A percentile compares a stretch with the other conserved stretches of the same genome.
phyloP scores from a whole-genome alignment of 1,284 basidiomycete species.

The Puccinia polysora region DNA sequence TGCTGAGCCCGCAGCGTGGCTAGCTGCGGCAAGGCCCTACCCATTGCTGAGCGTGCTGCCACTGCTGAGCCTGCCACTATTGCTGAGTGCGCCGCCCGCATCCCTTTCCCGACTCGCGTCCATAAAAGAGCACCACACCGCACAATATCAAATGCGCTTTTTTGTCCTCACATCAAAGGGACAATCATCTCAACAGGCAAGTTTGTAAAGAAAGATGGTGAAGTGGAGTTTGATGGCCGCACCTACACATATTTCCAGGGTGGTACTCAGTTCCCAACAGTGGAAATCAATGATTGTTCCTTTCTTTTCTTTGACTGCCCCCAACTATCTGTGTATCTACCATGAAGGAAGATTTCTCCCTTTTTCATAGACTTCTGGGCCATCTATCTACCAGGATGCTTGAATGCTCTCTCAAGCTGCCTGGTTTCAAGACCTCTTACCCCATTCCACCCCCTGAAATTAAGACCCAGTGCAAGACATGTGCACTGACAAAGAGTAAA shows the following conservation, averaged over 20 bases:
- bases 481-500: neutral
- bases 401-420: neutral
- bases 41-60: too few relatives aligned
- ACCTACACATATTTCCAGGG: neutral
- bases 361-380: neutral
- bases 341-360: neutral
- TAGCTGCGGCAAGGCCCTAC: too few relatives aligned
- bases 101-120: too few relatives aligned
- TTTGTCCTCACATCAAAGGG: too few relatives aligned
- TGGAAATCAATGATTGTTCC: too few relatives aligned
- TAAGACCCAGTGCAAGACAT: too few relatives aligned
- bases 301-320: neutral
- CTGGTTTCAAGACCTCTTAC: neutral
- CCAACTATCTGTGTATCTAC: neutral
- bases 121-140: too few relatives aligned
- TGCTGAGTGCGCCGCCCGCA: too few relatives aligned
- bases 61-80: too few relatives aligned
- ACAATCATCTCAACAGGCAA: neutral
- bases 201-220: neutral
- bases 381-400: neutral
- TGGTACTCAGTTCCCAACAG: neutral
- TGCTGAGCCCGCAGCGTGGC: too few relatives aligned
- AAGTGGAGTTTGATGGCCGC: neutral
- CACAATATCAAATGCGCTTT: too few relatives aligned
- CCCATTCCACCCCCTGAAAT: too few relatives aligned